Base-by-base conservation (phyloP, 2,329 filamentous ascomycete species). In the Paecilomyces variotii region DNA sequence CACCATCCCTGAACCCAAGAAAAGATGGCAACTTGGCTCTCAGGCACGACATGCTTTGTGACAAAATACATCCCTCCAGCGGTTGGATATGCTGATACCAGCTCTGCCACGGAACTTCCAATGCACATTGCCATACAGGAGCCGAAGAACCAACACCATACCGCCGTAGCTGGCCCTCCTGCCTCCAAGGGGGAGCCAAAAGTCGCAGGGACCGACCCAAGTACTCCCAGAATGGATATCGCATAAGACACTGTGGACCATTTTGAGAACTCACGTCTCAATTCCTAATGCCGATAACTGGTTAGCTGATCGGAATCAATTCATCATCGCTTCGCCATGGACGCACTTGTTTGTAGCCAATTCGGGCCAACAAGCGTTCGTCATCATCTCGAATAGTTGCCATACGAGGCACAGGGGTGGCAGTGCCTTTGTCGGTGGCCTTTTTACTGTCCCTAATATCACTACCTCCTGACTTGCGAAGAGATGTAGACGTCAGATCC, bases 61-160 rank as follows among this genome's bases (percentile, higher is more conserved):
- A 86, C 84, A 68, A 86, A 87, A 70, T 87, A 87, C 83, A 87
- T 87, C 2, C 85, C 85, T 24, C 84, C 84, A 1, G 84, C 84
- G 1, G 85, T 87, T 34, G 85, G 85, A 71, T 87, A 87, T 32
- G 84, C 84, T 6, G 84, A 87, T 28, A 87, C 84, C 56, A 87
- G 71, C 70, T 87, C 84, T 51, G 84, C 81, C n/a, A 87, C 84
- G 59, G 83, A 86, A 63, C 81, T 84, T 12, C 83, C 83, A 64
- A 87, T 87, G 62, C 82, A 83, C 68, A 84, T 82, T 34, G 84
- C 83, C 83, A 87, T 86, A 61, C 82, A 73, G 11, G 83, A 85
- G 30, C 84, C 84, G 59, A 86, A 78, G 62, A 85, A 77, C 84
- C 85, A 87, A 57, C 83, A 83, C 84, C 85, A 87, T 39, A 87